These are phyloP conservation scores for Tilletia horrida DNA, from an alignment of 1,284 basidiomycete species.

Conservation along the genomic window DNA sequence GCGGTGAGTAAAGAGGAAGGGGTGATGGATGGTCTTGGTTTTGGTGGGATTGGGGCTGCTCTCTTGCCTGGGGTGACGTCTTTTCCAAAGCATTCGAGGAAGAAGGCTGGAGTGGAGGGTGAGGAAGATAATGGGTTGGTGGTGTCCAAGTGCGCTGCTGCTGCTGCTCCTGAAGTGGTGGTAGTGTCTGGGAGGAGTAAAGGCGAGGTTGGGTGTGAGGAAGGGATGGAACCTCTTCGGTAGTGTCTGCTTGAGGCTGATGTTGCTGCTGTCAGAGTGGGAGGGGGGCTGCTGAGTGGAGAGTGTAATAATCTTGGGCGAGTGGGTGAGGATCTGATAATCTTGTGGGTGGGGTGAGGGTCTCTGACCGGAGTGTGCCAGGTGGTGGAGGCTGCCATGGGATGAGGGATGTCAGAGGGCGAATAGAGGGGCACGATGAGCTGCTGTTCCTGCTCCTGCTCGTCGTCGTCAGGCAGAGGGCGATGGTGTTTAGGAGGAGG, in stretches of 20 bases:
- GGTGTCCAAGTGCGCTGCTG: background rate
- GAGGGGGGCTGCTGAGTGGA: too few relatives aligned
- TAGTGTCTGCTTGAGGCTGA: too few relatives aligned
- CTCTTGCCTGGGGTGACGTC: slow-evolving; percentile 8
- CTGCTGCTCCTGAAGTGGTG: too few relatives aligned
- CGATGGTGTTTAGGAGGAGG: background rate
- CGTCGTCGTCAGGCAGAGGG: background rate
- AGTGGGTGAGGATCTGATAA: too few relatives aligned
- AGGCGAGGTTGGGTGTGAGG: background rate
- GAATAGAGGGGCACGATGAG: slow-evolving; percentile 12
- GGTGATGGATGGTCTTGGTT: background rate
- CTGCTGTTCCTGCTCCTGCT: background rate
- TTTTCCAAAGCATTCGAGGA: slow-evolving; percentile 15
- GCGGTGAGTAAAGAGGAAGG: background rate
- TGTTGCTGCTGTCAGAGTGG: too few relatives aligned
- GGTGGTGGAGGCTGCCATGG: background rate
- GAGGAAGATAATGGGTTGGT: background rate
- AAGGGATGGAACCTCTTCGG: too few relatives aligned
- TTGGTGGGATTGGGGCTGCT: background rate
- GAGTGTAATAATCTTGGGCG: too few relatives aligned
- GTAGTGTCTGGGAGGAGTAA: background rate
- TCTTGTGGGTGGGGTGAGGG: slow-evolving; percentile 2
- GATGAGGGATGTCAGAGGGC: slow-evolving; percentile 5
- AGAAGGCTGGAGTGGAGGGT: slow-evolving; percentile 8
- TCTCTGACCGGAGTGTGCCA: slow-evolving; percentile 14